Evolutionary conservation across 768 basidiomycete species (phyloP).

Genomic region (Lentinus brumalis): DNA sequence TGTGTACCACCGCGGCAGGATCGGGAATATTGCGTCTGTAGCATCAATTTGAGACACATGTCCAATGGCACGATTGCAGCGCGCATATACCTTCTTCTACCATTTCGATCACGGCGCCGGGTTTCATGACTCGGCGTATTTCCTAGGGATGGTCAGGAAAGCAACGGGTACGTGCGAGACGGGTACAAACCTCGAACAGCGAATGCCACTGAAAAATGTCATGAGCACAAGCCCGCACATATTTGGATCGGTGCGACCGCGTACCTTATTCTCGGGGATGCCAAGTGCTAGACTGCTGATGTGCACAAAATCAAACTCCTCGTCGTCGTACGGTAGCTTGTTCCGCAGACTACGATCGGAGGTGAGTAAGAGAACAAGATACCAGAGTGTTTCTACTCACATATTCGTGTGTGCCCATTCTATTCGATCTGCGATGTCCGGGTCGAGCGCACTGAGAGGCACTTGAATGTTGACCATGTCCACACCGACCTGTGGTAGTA

Average conservation of each 20-base stretch:
- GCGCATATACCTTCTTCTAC: slow-evolving; percentile 64
- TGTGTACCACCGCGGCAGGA: slow-evolving; percentile 77
- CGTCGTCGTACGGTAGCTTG: slow-evolving; percentile 78
- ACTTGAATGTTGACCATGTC: slow-evolving; percentile 79
- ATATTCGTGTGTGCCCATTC: slow-evolving; percentile 80
- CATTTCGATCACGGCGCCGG: slow-evolving; percentile 71
- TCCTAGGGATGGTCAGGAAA: slow-evolving; percentile 48
- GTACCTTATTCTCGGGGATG: slow-evolving; percentile 75
- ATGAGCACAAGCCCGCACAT: not conserved
- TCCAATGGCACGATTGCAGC: too few relatives aligned
- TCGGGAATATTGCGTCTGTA: slow-evolving; percentile 75
- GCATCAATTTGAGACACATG: not conserved
- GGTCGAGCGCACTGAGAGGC: slow-evolving; percentile 52
- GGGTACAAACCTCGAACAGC: slow-evolving; percentile 58
- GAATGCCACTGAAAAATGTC: slow-evolving; percentile 55
- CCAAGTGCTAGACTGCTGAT: slow-evolving; percentile 43
- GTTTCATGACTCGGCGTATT: slow-evolving; percentile 67
- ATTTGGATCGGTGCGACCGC: slow-evolving; percentile 2
- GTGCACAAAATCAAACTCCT: slow-evolving; percentile 83
- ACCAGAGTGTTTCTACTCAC: slow-evolving; percentile 41
- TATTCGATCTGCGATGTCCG: slow-evolving; percentile 56
- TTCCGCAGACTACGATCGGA: slow-evolving; percentile 58
- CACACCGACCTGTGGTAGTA: slow-evolving; percentile 61
- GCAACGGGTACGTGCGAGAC: not conserved
- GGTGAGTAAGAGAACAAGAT: not conserved